These are phyloP conservation scores for Chlamydomonas asymmetrica DNA, from an alignment of 139 green algal species.

Conservation along the genomic window DNA sequence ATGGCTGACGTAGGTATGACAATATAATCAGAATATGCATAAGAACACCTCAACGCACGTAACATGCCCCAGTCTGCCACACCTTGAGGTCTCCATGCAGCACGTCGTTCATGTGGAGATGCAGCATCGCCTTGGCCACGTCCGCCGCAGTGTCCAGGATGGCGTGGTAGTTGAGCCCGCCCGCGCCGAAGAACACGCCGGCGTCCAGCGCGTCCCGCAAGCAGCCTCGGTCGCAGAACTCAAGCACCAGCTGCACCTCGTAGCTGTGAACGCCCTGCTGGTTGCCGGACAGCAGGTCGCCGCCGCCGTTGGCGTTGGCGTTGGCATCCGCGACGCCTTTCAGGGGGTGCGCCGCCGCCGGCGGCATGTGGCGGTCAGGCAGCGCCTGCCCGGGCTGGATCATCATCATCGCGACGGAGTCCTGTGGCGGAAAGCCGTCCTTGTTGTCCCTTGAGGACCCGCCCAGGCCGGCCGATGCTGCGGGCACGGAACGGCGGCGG, in stretches of 20 bases:
- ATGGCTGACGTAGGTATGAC: too few relatives aligned
- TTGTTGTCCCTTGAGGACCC: too few relatives aligned
- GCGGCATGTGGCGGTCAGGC: neutral
- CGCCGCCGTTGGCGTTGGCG: neutral
- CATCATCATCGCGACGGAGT: too few relatives aligned
- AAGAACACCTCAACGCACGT: too few relatives aligned
- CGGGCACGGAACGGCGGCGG: too few relatives aligned
- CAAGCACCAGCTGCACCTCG: constrained; percentile 42
- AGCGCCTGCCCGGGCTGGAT: neutral
- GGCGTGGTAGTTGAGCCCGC: constrained; percentile 47
- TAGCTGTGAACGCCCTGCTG: constrained; percentile 16
- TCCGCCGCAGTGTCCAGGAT: constrained; percentile 55
- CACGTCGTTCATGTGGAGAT: constrained; percentile 57
- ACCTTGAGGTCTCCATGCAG: constrained; percentile 68
- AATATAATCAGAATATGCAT: too few relatives aligned
- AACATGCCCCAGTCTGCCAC: too few relatives aligned
- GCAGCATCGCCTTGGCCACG: constrained; percentile 61
- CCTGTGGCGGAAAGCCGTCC: too few relatives aligned
- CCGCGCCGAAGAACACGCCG: constrained; percentile 21
- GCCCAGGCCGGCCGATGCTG: too few relatives aligned
- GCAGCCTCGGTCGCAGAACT: constrained; percentile 50
- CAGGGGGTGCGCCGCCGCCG: neutral
- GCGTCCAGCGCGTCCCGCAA: constrained; percentile 42
- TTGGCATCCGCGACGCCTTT: too few relatives aligned
- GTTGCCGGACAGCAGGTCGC: neutral